Conservation (phyloP, 1,284 basidiomycete species). For the Malassezia yamatoensis region DNA sequence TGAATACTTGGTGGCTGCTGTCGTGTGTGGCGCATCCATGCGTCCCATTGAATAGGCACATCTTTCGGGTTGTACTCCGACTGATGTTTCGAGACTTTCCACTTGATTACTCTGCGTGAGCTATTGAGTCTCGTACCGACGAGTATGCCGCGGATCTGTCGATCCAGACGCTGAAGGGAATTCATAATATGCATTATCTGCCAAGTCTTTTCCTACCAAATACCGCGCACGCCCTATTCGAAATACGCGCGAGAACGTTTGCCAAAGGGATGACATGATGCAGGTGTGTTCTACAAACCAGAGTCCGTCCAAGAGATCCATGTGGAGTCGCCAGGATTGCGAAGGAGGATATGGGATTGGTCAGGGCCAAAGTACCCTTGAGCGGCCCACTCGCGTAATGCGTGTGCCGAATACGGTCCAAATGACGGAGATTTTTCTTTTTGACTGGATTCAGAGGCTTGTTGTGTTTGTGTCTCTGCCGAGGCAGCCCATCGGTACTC, state of each 20-base stretch:
- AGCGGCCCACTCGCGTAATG: conserved; percentile 30
- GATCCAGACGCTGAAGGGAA: conserved; percentile 30
- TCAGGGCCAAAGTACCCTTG: conserved; percentile 40
- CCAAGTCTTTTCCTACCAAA: conserved; percentile 35
- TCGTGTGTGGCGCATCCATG: conserved; percentile 42
- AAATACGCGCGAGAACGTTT: conserved; percentile 19
- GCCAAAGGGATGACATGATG: conserved; percentile 7
- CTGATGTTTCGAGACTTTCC: not conserved
- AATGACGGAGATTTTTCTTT: conserved; percentile 31
- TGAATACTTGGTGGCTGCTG: conserved; percentile 26
- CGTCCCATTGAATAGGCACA: conserved; percentile 42
- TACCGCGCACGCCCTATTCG: conserved; percentile 29
- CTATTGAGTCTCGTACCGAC: conserved; percentile 12
- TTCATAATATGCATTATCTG: conserved; percentile 36
- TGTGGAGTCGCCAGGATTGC: conserved; percentile 3
- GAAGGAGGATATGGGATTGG: conserved; percentile 31
- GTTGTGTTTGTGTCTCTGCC: conserved; percentile 26
- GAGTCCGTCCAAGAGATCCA: conserved; percentile 11
- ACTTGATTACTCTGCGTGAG: conserved; percentile 13
- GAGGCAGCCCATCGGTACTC: conserved; percentile 41
- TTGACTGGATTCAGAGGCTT: conserved; percentile 15
- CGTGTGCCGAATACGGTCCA: conserved; percentile 30
- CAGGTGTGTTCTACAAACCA: conserved; percentile 3
- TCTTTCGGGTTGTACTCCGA: conserved; percentile 35
- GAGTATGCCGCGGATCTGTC: conserved; percentile 31